Base-by-base conservation (phyloP, 148 eudicot genomes). In the Chenopodium album region DNA sequence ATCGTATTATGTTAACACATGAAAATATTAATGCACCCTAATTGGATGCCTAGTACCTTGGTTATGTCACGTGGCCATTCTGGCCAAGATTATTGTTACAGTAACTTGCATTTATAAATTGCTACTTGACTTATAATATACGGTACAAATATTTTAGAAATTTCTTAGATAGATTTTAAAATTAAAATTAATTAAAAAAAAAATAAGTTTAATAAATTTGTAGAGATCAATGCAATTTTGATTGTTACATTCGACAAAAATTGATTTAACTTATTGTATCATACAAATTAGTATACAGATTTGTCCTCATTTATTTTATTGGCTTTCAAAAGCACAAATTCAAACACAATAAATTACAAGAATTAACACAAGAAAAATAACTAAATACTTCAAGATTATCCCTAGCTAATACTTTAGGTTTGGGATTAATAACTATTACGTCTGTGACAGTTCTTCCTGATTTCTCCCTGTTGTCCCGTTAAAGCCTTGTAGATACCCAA, bases 401-500 rank as follows among this genome's bases (percentile, higher is more conserved):
- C 60, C 54, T 48, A 72, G 41, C 68, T 73, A 75, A 16, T 75
- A 26, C 31, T 83, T 76, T 16, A 77, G 66, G 22, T 73, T 28
- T 12, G 54, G 76, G 82, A 78, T 85, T 80, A 26, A 85, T 26
- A 67, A 23, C 54, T 31, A 63, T 89, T 89, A 1, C 85, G 80
- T 56, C 47, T 79, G n/a, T 85, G 84, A 70, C 98, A 93, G 67
- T 92, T 81, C 65, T 31, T 82, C 20, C 94, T 90, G 44, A 92
- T 86, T 78, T 92, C 92, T 44, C 98, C 95, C 10, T 78, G 78
- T 0, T 66, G 75, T 2, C 98, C 92, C 0, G 90, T 87, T 82
- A 94, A 77, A n/a, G 92, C 91, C 67, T 84, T 86, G 77, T 88
- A 89, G 48, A 80, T 31, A 1, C 94, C 92, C 91, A 94, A 85